Evolutionary conservation across 2,329 filamentous ascomycete genomes (phyloP).

Genomic region (Aspergillus ochraceoroseus): DNA sequence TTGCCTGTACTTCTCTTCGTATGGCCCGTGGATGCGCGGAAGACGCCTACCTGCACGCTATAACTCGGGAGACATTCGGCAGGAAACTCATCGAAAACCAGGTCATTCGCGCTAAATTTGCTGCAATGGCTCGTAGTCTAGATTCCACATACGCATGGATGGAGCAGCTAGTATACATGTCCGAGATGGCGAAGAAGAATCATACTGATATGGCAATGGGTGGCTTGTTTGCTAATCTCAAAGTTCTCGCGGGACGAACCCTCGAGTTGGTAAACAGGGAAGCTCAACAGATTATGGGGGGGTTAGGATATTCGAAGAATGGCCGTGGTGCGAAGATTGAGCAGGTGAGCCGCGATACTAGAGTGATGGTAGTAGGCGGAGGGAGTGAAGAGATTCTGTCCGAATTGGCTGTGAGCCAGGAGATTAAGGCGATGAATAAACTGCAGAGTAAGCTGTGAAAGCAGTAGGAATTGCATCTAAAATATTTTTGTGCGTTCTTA

Average conservation of each 20-base stretch:
- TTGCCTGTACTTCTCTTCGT: constrained; percentile 54
- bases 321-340: constrained; percentile 49
- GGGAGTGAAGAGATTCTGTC: constrained; percentile 54
- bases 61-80: constrained; percentile 53
- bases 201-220: constrained; percentile 20
- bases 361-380: constrained; percentile 52
- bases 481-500: too few relatives aligned
- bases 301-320: constrained; percentile 49
- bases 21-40: constrained; percentile 55
- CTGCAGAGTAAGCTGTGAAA: constrained; percentile 22
- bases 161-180: constrained; percentile 54
- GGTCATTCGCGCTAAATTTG: constrained; percentile 54
- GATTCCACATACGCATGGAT: constrained; percentile 56
- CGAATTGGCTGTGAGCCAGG: constrained; percentile 51
- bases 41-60: constrained; percentile 51
- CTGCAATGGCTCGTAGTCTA: constrained; percentile 51
- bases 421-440: constrained; percentile 29
- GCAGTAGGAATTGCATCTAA: too few relatives aligned
- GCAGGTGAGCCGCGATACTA: constrained; percentile 51
- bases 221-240: constrained; percentile 30
- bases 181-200: constrained; percentile 20
- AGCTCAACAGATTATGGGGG: constrained; percentile 53
- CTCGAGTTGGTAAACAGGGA: constrained; percentile 51
- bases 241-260: constrained; percentile 49
- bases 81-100: constrained; percentile 53